A percentile compares a stretch with the other conserved stretches of the same genome.
Conservation (phyloP, 2,329 filamentous ascomycete genomes). For the Stemphylium vesicarium region DNA sequence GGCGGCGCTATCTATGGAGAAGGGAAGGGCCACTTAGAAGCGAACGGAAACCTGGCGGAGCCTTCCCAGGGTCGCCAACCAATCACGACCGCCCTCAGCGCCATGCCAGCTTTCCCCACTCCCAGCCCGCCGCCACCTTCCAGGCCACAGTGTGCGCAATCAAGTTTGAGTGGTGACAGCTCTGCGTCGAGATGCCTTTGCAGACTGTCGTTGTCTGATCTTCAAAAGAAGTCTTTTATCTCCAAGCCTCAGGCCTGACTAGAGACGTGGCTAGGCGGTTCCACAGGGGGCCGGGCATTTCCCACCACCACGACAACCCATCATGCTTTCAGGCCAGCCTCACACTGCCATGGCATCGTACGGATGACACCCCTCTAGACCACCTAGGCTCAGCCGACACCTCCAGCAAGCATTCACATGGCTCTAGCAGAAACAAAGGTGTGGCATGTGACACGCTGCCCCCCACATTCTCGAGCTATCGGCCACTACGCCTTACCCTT, state of each 20-base stretch:
- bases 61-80: neutral
- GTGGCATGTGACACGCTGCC: slow-evolving; percentile 31
- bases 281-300: neutral
- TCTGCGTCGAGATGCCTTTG: neutral
- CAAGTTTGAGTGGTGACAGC: neutral
- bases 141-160: neutral
- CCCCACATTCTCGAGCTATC: slow-evolving; percentile 25
- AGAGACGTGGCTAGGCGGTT: too few relatives aligned
- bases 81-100: slow-evolving; percentile 13
- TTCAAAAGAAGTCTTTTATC: too few relatives aligned
- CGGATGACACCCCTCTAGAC: slow-evolving; percentile 30
- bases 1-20: slow-evolving; percentile 9
- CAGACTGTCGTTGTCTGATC: too few relatives aligned
- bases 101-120: slow-evolving; percentile 17
- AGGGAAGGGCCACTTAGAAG: slow-evolving; percentile 5
- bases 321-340: slow-evolving; percentile 1
- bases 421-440: slow-evolving; percentile 22
- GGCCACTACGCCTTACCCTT: slow-evolving; percentile 11
- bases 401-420: slow-evolving; percentile 18
- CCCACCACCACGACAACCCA: neutral
- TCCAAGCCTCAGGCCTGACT: too few relatives aligned
- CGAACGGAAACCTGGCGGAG: slow-evolving; percentile 6
- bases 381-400: slow-evolving; percentile 20
- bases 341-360: slow-evolving; percentile 16
- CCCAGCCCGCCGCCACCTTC: slow-evolving; percentile 14